These are phyloP conservation scores for Pterulicium gracile DNA, from an alignment of 1,284 basidiomycete genomes.

Conservation along the genomic window DNA sequence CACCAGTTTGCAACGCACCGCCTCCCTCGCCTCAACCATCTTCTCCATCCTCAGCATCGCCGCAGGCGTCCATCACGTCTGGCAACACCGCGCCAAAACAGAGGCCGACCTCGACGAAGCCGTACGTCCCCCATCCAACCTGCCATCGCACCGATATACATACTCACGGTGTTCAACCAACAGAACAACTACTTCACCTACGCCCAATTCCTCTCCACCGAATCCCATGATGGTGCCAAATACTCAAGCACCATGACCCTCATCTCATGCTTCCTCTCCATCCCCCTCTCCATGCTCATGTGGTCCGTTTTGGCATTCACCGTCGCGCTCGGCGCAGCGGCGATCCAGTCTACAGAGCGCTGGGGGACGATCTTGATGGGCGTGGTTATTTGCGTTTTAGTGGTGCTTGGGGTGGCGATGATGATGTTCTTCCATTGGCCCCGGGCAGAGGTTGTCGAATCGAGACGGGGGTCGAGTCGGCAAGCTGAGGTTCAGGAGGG, in stretches of 20 bases:
- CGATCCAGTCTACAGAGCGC: background rate
- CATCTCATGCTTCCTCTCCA: constrained; percentile 14
- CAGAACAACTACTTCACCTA: constrained; percentile 9
- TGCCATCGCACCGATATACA: background rate
- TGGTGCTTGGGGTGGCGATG: background rate
- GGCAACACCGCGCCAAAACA: constrained; percentile 15
- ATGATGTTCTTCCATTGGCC: background rate
- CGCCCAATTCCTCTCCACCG: background rate
- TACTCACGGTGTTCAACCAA: background rate
- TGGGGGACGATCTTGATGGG: background rate
- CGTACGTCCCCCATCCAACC: constrained; percentile 10
- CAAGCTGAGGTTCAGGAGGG: no score
- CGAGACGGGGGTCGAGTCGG: no score
- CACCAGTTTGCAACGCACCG: constrained; percentile 10
- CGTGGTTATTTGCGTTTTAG: background rate
- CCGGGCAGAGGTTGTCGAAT: no score
- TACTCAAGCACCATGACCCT: no score
- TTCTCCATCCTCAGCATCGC: constrained; percentile 15
- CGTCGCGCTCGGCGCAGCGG: constrained; percentile 10
- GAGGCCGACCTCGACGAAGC: constrained; percentile 13
- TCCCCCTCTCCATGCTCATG: constrained; percentile 15
- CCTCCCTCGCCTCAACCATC: constrained; percentile 15
- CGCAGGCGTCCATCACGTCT: constrained; percentile 17
- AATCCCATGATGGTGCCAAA: no score
- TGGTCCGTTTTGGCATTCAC: constrained; percentile 16